A percentile compares a stretch with the other conserved stretches of the same genome.
Evolutionary conservation across 1,139 yeast genomes (phyloP).

Genomic region (Candida sp.): DNA sequence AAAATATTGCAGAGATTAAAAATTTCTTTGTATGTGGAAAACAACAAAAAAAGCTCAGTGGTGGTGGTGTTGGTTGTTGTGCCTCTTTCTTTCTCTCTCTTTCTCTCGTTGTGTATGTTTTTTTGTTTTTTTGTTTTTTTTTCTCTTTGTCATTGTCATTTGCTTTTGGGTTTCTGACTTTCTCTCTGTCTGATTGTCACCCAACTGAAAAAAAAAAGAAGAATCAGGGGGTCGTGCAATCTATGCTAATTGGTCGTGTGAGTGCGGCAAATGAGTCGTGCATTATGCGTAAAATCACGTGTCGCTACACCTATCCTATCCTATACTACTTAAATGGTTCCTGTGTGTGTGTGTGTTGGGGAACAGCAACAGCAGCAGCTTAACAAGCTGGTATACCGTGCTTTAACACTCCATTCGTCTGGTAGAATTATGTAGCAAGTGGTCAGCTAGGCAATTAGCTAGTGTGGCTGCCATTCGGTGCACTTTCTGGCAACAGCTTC

Average conservation of each 20-base stretch:
- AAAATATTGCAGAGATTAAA: background rate
- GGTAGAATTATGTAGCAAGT: too few relatives aligned
- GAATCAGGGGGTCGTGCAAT: background rate
- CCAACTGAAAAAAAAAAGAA: background rate
- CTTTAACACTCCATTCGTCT: too few relatives aligned
- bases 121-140: background rate
- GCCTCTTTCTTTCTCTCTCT: too few relatives aligned
- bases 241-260: background rate
- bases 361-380: too few relatives aligned
- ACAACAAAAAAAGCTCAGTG: background rate
- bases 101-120: background rate
- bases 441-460: too few relatives aligned
- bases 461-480: too few relatives aligned
- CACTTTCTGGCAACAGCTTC: background rate
- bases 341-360: too few relatives aligned
- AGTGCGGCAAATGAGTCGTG: background rate
- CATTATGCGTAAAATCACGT: background rate
- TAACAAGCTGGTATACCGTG: too few relatives aligned
- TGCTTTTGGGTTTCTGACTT: background rate
- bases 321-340: too few relatives aligned
- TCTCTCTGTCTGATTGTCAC: background rate
- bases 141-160: background rate
- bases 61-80: background rate
- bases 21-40: background rate
- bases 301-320: too few relatives aligned